These are phyloP conservation scores for Pythium utonaiense DNA, from an alignment of 352 stramenopile species.

Conservation along the genomic window DNA sequence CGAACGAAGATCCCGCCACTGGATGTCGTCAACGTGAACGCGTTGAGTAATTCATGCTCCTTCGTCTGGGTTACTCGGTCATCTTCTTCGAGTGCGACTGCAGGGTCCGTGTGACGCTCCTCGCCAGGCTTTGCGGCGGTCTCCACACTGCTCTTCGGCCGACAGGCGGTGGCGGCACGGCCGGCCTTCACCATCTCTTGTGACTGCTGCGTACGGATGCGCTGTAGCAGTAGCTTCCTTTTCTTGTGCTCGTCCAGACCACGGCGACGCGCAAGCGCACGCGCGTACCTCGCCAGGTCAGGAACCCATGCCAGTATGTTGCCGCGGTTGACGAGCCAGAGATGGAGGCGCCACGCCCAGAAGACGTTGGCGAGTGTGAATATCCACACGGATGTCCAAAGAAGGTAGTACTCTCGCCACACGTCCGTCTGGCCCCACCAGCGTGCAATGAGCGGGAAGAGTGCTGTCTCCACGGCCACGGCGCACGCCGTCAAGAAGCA, in stretches of 20 bases:
- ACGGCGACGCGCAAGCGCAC: neutral
- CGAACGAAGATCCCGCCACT: too few relatives aligned
- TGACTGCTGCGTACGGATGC: neutral
- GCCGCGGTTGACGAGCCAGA: constrained; percentile 28
- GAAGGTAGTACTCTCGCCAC: constrained; percentile 28
- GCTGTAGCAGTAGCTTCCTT: neutral
- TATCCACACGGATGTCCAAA: constrained; percentile 30
- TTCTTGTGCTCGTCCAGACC: neutral
- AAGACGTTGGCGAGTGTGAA: constrained; percentile 45
- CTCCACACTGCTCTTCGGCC: too few relatives aligned
- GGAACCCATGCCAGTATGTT: neutral
- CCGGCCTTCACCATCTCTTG: too few relatives aligned
- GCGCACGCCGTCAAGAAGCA: constrained; percentile 57
- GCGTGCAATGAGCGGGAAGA: constrained; percentile 40
- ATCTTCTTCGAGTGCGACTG: too few relatives aligned
- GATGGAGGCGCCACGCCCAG: constrained; percentile 25
- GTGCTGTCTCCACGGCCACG: constrained; percentile 52
- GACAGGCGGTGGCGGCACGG: too few relatives aligned
- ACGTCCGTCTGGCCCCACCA: constrained; percentile 8
- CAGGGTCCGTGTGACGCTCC: too few relatives aligned
- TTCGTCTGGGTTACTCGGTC: too few relatives aligned
- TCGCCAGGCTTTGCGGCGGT: too few relatives aligned
- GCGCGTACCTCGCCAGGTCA: neutral
- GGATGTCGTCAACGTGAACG: too few relatives aligned
- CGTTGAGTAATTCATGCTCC: too few relatives aligned